Evolutionary conservation across 1,284 basidiomycete species (phyloP).

Genomic region (Leccinum solheimii): DNA sequence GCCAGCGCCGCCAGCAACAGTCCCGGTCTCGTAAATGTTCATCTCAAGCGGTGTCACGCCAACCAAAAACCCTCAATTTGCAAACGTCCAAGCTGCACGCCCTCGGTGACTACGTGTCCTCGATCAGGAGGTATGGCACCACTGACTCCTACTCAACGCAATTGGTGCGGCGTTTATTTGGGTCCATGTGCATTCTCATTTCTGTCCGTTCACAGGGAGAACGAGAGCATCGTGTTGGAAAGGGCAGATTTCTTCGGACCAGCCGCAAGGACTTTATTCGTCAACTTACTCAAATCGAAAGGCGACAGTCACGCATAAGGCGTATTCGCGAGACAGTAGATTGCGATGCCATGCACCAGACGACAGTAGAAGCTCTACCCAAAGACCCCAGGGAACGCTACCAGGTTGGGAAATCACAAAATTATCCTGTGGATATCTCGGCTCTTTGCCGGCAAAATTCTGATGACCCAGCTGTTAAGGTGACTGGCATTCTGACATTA

Average conservation of each 20-base stretch:
- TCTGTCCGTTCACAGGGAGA: neutral
- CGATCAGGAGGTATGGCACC: neutral
- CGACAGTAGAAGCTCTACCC: neutral
- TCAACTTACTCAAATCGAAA: neutral
- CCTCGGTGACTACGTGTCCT: neutral
- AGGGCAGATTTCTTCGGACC: neutral
- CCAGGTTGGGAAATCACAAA: neutral
- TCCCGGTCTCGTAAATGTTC: neutral
- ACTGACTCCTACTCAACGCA: neutral
- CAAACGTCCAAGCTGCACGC: neutral
- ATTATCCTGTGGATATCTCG: neutral
- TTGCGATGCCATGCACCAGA: neutral
- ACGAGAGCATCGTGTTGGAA: neutral
- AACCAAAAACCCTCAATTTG: neutral
- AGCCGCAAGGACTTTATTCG: neutral
- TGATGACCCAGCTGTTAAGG: neutral
- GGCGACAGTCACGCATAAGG: neutral
- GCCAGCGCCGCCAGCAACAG: neutral
- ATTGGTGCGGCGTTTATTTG: neutral
- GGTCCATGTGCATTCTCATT: neutral
- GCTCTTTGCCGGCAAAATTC: neutral
- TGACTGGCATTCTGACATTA: rapidly evolving
- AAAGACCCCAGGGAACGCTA: neutral
- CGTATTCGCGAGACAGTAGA: neutral
- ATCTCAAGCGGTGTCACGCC: neutral